A percentile compares a stretch with the other conserved stretches of the same genome.
Conservation (phyloP, 1,284 basidiomycete genomes). For the Rhodotorula glutinis region DNA sequence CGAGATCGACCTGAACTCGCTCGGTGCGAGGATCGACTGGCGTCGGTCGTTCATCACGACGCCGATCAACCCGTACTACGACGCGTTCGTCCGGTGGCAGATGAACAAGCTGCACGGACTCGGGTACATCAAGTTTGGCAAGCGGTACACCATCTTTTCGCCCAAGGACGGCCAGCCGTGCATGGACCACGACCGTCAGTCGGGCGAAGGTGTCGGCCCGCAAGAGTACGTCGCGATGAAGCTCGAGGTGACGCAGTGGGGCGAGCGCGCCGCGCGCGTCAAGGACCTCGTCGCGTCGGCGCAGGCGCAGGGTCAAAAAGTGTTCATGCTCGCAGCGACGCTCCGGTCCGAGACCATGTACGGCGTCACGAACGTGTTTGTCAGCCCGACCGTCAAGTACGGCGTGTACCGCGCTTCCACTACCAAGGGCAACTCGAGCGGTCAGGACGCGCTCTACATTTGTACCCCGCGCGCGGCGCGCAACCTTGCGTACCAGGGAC, state of each 20-base stretch:
- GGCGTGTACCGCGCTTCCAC: constrained; percentile 69
- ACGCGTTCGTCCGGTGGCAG: constrained; percentile 97
- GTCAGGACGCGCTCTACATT: constrained; percentile 69
- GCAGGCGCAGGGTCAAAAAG: constrained; percentile 66
- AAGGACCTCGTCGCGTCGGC: constrained; percentile 52
- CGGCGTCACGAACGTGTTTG: constrained; percentile 98
- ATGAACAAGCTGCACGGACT: constrained; percentile 85
- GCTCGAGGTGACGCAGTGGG: constrained; percentile 87
- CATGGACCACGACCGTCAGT: constrained; percentile 98
- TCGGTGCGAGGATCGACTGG: constrained; percentile 97
- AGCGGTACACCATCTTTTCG: constrained; percentile 97
- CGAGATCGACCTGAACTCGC: constrained; percentile 73
- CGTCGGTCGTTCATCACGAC: constrained; percentile 92
- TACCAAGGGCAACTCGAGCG: constrained; percentile 57
- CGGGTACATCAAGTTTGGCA: constrained; percentile 94
- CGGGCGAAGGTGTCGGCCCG: constrained; percentile 91
- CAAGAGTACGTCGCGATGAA: constrained; percentile 96
- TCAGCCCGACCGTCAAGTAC: constrained; percentile 87
- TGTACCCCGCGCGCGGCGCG: constrained; percentile 86
- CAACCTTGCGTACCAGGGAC: constrained; percentile 95
- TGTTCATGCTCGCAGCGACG: constrained; percentile 91
- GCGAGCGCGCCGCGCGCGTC: constrained; percentile 57
- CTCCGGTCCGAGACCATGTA: constrained; percentile 98
- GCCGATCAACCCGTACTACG: constrained; percentile 94
- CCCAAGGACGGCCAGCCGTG: constrained; percentile 99